Base-by-base conservation (phyloP, 1,139 yeast species). In the Lodderomyces theae region DNA sequence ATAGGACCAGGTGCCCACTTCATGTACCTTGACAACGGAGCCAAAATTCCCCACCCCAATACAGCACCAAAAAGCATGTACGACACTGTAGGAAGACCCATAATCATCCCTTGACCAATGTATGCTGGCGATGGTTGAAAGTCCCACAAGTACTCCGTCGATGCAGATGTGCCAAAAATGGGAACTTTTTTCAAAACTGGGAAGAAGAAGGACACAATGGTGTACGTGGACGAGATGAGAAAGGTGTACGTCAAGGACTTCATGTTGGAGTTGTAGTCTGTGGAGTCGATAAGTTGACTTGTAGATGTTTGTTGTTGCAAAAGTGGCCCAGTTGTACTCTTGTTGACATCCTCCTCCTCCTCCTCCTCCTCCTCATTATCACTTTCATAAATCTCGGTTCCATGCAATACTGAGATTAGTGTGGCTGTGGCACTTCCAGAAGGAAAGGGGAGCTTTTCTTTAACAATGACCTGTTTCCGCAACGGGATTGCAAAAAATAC, bases 361-460 rank as follows among this genome's bases (percentile, higher is more conserved):
- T 28, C 37, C 16, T 42, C 43, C 2, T 41, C 22, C 22, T 19
- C n/a, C n/a, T n/a, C n/a, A n/a, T n/a, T 44, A 15, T 51, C 54
- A 35, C 77, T 82, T 40, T 74, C 72, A 40, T 69, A 64, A 8
- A 81, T 58, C 34, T 79, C 75, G 0, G 86, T 78, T 35, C 85
- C 82, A 61, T 87, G 96, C 31, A 92, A 69, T 0, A 92, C 96
- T 0, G 94, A 79, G 19, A 92, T 90, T 52, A 92, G 68, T 2
- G 96, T 88, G 0, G 97, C 97, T 0, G 97, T 92, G 1, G 98
- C 97, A 50, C 88, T 81, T 0, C 98, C 98, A 25, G 96, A 86
- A 0, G 98, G 98, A 56, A 92, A 92, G 5, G 92, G 86, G 36
- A 92, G 71, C 55, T 86, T 86, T 52, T 89, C 96, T 51, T 78